Evolutionary conservation across 805 yeast species (phyloP).

Genomic region (Pichia phayaonensis): DNA sequence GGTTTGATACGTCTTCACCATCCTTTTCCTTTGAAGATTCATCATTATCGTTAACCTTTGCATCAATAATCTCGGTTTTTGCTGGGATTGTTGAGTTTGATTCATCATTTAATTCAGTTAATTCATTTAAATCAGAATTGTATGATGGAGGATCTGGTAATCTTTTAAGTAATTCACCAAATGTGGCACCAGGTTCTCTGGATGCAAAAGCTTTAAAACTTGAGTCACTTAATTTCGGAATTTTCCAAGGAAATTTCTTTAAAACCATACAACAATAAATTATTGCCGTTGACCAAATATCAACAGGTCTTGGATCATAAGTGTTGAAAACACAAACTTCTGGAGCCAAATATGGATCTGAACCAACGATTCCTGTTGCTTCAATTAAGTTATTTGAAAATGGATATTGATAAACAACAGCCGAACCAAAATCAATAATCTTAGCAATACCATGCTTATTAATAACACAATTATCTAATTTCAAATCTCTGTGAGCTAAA

Average conservation of each 20-base stretch:
- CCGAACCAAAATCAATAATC: conserved; percentile 88
- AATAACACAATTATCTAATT: conserved; percentile 88
- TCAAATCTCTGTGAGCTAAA: conserved; percentile 84
- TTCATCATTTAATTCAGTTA: neutral
- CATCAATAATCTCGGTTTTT: conserved; percentile 9
- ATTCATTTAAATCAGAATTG: conserved; percentile 1
- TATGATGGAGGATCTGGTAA: conserved; percentile 42
- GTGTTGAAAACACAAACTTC: conserved; percentile 78
- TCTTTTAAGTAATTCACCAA: conserved; percentile 52
- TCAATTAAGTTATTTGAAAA: conserved; percentile 65
- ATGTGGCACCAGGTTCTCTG: conserved; percentile 58
- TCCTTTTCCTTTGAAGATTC: neutral
- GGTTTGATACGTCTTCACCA: conserved; percentile 24
- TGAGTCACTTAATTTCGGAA: conserved; percentile 73
- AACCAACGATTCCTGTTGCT: conserved; percentile 79
- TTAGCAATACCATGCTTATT: conserved; percentile 77
- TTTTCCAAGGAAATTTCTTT: conserved; percentile 92
- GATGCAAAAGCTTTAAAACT: conserved; percentile 79
- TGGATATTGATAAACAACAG: conserved; percentile 87
- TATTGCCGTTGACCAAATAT: conserved; percentile 88
- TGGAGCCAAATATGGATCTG: conserved; percentile 88
- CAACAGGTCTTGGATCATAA: conserved; percentile 90
- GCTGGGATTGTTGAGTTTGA: neutral
- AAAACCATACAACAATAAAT: conserved; percentile 88
- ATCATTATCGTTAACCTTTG: neutral